These are phyloP conservation scores for Zymoseptoria brevis DNA, from an alignment of 2,329 filamentous ascomycete genomes.

Conservation along the genomic window DNA sequence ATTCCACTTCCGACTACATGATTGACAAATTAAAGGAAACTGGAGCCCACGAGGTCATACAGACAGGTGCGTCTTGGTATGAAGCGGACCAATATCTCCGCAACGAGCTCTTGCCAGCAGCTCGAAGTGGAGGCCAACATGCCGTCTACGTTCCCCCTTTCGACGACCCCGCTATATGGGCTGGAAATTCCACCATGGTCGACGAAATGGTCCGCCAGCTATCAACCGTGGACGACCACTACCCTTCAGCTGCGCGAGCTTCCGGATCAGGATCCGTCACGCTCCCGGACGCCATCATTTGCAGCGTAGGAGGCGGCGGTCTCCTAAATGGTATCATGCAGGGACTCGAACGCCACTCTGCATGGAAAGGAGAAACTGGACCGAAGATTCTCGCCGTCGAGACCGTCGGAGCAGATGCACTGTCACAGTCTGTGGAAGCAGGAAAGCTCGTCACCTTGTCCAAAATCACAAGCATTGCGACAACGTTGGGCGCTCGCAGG, in stretches of 20 bases:
- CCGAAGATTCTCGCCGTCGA: constrained; percentile 63
- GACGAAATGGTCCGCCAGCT: constrained; percentile 42
- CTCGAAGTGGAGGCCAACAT: constrained; percentile 32
- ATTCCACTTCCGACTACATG: constrained; percentile 59
- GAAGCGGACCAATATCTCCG: constrained; percentile 62
- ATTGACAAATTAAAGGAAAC: constrained; percentile 61
- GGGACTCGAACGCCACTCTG: constrained; percentile 51
- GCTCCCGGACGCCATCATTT: constrained; percentile 61
- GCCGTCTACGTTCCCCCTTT: constrained; percentile 64
- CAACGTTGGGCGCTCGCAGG: constrained; percentile 60
- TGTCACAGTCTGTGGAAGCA: constrained; percentile 53
- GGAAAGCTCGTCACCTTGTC: constrained; percentile 51
- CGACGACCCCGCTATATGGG: constrained; percentile 61
- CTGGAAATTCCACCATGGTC: constrained; percentile 54
- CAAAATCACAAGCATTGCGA: constrained; percentile 68
- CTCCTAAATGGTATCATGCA: constrained; percentile 68
- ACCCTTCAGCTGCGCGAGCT: constrained; percentile 32
- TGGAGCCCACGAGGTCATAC: constrained; percentile 59
- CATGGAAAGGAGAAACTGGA: constrained; percentile 20
- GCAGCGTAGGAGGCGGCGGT: constrained; percentile 72
- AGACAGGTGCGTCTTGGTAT: constrained; percentile 59
- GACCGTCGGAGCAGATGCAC: constrained; percentile 64
- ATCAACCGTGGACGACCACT: constrained; percentile 28
- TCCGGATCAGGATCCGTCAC: neutral
- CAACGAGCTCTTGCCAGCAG: constrained; percentile 44